Base-by-base conservation (phyloP, 345 rosid genomes). In the Eucalyptus marginata region DNA sequence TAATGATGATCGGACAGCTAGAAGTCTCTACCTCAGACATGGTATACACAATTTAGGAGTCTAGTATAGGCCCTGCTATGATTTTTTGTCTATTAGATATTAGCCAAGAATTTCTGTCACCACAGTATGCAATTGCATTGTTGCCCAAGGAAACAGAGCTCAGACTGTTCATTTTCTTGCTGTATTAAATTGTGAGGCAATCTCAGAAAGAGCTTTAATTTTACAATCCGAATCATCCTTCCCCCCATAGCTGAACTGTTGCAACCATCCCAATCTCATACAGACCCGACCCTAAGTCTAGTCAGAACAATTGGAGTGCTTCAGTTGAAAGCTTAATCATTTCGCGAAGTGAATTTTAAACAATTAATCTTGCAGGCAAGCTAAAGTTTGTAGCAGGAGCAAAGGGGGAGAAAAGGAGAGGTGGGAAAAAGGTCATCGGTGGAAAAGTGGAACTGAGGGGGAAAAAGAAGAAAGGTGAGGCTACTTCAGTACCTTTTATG, bases 401-500 rank as follows among this genome's bases (percentile, higher is more conserved):
- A 76, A 76, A 1, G 27, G 47, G 46, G 27, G 27, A 18, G 1
- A 36, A 71, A 71, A 36, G 46, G 27, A 33, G 25, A 36, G 14
- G 46, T 36, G 43, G 81, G 24, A 33, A 71, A 68, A 66, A 33
- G 4, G 24, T 33, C 24, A 71, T 10, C 44, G 8, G 81, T 71
- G 27, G 81, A 36, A 68, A 71, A 71, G 46, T 5, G 40, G 2
- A 71, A 8, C 7, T 33, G 64, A 49, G 88, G 85, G 49, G 51
- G 4, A 27, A 0, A 33, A 71, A 71, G 81, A 56, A 43, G 80
- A 87, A 31, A 56, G 87, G 51, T 58, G 11, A 25, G 16, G 86
- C 24, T 68, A 29, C 22, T 59, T 85, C 64, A 68, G 88, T 89
- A 94, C 97, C 97, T 94, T 90, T 88, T 88, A 88, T 56, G 27